Evolutionary conservation across 768 basidiomycete species (phyloP).

Genomic region (Ramaria sp.): DNA sequence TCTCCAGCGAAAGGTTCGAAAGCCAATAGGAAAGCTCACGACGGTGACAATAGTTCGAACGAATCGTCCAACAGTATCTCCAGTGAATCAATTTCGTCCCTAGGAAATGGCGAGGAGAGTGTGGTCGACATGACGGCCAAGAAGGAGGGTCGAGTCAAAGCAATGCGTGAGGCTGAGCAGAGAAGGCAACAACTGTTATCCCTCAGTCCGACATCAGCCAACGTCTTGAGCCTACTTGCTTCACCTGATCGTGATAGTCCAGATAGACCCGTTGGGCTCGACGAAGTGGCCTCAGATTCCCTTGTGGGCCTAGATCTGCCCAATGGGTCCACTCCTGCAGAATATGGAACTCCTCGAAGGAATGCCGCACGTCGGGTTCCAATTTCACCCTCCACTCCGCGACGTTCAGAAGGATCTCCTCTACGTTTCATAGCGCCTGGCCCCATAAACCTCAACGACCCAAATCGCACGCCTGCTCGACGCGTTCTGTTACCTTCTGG

Average conservation of each 20-base stretch:
- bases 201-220: conserved; percentile 47
- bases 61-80: neutral
- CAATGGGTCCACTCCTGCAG: neutral
- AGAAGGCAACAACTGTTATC: conserved; percentile 29
- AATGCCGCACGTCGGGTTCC: conserved; percentile 1
- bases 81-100: neutral
- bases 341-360: neutral
- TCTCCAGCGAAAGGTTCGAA: neutral
- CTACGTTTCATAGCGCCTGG: conserved; percentile 22
- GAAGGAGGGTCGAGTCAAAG: conserved; percentile 11
- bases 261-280: neutral
- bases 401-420: conserved; percentile 11
- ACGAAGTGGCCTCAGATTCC: neutral
- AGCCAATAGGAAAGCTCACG: neutral
- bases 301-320: neutral
- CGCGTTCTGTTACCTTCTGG: conserved; percentile 15
- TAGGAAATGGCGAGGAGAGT: neutral
- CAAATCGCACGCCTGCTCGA: conserved; percentile 26
- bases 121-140: neutral
- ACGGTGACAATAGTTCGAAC: neutral
- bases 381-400: conserved; percentile 12
- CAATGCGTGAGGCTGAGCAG: conserved; percentile 4
- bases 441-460: conserved; percentile 22
- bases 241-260: conserved; percentile 10
- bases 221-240: conserved; percentile 28